Conservation (phyloP, 2,329 filamentous ascomycete genomes). For the Aspergillus pseudotamarii region DNA sequence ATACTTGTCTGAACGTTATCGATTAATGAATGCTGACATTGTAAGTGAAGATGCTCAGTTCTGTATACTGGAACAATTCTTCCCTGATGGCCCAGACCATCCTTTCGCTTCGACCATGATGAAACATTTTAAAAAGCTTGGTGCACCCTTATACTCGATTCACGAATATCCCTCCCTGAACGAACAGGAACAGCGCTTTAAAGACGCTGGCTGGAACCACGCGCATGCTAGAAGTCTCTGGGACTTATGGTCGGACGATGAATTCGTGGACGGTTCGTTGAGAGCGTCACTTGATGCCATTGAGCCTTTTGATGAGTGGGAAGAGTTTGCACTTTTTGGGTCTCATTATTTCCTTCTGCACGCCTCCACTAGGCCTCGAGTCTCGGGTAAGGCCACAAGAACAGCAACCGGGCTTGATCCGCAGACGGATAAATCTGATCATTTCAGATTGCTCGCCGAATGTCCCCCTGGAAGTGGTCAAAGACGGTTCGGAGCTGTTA, state of each 20-base stretch:
- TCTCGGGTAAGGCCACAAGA: not conserved
- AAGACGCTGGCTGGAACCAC: constrained; percentile 66
- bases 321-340: constrained; percentile 84
- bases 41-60: constrained; percentile 66
- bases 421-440: constrained; percentile 11
- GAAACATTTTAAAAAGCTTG: constrained; percentile 77
- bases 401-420: not conserved
- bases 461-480: constrained; percentile 45
- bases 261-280: constrained; percentile 64
- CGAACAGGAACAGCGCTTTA: constrained; percentile 72
- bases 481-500: constrained; percentile 63
- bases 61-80: constrained; percentile 81
- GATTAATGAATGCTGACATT: constrained; percentile 7
- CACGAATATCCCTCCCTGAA: constrained; percentile 66
- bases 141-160: constrained; percentile 76
- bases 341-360: constrained; percentile 81
- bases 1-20: not conserved
- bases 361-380: constrained; percentile 51
- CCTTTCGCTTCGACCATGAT: constrained; percentile 89
- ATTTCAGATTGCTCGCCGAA: constrained; percentile 25
- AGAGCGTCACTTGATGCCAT: constrained; percentile 66
- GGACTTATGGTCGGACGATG: constrained; percentile 75
- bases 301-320: constrained; percentile 94
- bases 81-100: constrained; percentile 75
- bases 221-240: constrained; percentile 71